Base-by-base conservation (phyloP, 2,329 filamentous ascomycete species). In the Neonectria faginata region DNA sequence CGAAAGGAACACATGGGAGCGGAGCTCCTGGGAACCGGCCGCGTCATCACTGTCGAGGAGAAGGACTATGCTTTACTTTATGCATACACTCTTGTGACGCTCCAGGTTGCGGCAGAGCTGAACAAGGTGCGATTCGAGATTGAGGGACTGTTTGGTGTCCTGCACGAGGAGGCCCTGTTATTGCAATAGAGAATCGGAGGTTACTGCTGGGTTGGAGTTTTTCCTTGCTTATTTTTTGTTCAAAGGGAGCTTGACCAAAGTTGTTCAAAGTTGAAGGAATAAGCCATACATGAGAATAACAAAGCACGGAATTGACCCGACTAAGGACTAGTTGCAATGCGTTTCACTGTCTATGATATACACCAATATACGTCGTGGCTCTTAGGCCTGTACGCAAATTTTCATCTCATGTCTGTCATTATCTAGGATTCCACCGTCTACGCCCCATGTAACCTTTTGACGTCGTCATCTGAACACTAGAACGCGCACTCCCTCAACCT, bases 1-100 rank as follows among this genome's bases (percentile, higher is more conserved):
- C 85, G 95, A 60, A 91, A 92, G 76, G 88, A 91, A 60, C 88
- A 89, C 59, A 84, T 82, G 61, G 79, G 78, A 16, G 69, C 67
- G 31, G 70, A 69, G 33, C 66, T 75, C 31, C 55, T 67, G 33
- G 69, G 71, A 47, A 55, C 74, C 45, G 62, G 73, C 8, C 66
- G 72, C 12, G 68, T 76, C 36, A 73, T 77, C 45, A 70, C 78
- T 16, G 84, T 89, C 1, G 89, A 89, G 67, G 92, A 94, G 76
- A 87, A 88, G 67, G 96, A 99, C 76, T 98, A 96, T 77, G 94
- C 95, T 67, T 82, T 98, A 70, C 80, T 98, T 47, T 99, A 98
- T 80, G 94, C 95, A 18, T 99, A 97, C 80, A 93, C 88, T 3
- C 80, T 92, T 48, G 88, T 91, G 52, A 91, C 89, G 8, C 85